Conservation (phyloP, 2,329 filamentous ascomycete species). For the Diplodia sapinea region DNA sequence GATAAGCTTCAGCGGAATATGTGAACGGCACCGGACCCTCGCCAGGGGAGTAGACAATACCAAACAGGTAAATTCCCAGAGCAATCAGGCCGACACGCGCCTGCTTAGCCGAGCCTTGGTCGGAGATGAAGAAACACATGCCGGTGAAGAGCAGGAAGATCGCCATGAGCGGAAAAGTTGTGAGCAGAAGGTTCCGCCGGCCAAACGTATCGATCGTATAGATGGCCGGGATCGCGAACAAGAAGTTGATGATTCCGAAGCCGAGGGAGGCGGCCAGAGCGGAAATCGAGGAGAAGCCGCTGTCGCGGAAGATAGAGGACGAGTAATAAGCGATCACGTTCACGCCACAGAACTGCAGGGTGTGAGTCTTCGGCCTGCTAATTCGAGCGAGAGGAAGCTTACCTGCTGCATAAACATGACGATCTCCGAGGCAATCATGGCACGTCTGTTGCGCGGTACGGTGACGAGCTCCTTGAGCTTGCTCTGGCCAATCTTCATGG, state of each 20-base stretch:
- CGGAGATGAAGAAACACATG: slow-evolving; percentile 47
- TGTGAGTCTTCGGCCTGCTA: neutral
- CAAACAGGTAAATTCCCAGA: slow-evolving; percentile 57
- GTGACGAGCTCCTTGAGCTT: slow-evolving; percentile 40
- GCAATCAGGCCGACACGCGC: slow-evolving; percentile 44
- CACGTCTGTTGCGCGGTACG: slow-evolving; percentile 41
- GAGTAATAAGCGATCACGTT: slow-evolving; percentile 44
- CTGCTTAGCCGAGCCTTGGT: slow-evolving; percentile 37
- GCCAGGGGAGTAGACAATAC: slow-evolving; percentile 57
- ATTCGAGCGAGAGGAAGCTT: neutral
- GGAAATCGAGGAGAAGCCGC: slow-evolving; percentile 39
- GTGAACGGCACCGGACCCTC: slow-evolving; percentile 53
- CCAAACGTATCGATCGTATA: slow-evolving; percentile 52
- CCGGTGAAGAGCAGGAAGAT: slow-evolving; percentile 58
- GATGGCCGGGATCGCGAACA: slow-evolving; percentile 54
- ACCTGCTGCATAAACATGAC: slow-evolving; percentile 46
- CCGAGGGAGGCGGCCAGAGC: slow-evolving; percentile 51
- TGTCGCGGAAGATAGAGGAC: slow-evolving; percentile 43
- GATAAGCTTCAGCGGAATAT: slow-evolving; percentile 52
- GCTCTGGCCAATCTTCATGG: slow-evolving; percentile 43
- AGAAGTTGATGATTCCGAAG: slow-evolving; percentile 53
- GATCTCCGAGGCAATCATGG: slow-evolving; percentile 39
- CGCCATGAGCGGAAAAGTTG: slow-evolving; percentile 56
- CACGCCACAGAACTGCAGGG: slow-evolving; percentile 38
- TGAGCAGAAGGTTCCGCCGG: slow-evolving; percentile 51